phyloP scores from a whole-genome alignment of 768 basidiomycete genomes.

The Hydnum rufescens region DNA sequence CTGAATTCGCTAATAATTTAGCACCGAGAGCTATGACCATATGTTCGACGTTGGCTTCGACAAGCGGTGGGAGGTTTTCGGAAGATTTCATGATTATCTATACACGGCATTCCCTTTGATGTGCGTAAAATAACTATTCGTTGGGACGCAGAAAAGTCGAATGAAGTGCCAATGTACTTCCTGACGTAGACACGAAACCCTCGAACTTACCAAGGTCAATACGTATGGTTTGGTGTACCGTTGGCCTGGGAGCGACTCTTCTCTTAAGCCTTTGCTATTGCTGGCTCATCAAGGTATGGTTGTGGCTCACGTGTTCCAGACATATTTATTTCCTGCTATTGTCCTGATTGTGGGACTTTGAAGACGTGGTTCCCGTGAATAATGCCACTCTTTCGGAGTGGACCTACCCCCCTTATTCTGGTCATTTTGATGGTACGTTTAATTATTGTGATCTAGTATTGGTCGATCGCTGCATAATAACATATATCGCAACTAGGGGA shows the following conservation, averaged over 20 bases:
- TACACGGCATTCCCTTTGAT: slow-evolving; percentile 38
- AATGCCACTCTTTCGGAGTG: slow-evolving; percentile 34
- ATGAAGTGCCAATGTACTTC: background rate
- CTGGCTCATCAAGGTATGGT: slow-evolving; percentile 43
- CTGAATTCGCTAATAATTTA: slow-evolving; percentile 10
- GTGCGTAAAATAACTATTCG: slow-evolving; percentile 18
- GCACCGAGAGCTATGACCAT: slow-evolving; percentile 32
- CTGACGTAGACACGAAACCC: slow-evolving; percentile 29
- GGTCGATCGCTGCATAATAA: background rate
- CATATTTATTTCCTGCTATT: background rate
- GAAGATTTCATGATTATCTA: slow-evolving; percentile 36
- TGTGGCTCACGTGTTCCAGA: background rate
- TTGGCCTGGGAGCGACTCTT: slow-evolving; percentile 43
- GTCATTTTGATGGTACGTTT: slow-evolving; percentile 32
- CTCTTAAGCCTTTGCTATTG: slow-evolving; percentile 49
- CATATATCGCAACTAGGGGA: slow-evolving; percentile 19
- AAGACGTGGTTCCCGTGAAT: slow-evolving; percentile 53
- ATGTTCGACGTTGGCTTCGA: slow-evolving; percentile 31
- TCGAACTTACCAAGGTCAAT: slow-evolving; percentile 50
- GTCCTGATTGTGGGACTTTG: background rate
- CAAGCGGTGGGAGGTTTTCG: slow-evolving; percentile 35
- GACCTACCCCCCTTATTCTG: slow-evolving; percentile 44
- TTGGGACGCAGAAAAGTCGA: background rate
- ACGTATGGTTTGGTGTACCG: slow-evolving; percentile 55
- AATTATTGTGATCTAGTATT: background rate